These are phyloP conservation scores for Colletotrichum navitas DNA, from an alignment of 2,329 filamentous ascomycete genomes.

Conservation along the genomic window DNA sequence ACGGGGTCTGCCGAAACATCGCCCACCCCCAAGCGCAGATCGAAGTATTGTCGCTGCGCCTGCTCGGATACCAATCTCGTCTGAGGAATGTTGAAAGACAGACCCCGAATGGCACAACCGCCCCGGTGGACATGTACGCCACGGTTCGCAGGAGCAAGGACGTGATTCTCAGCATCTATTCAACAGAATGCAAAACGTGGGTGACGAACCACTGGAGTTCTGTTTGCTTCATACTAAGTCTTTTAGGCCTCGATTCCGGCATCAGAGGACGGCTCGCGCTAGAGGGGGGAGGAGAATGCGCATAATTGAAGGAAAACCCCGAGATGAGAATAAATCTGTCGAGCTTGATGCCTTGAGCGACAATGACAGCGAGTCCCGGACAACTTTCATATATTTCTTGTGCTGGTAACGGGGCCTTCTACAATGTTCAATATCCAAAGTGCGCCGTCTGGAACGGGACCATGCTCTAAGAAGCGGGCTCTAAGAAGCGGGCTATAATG, in stretches of 20 bases:
- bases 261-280: constrained; percentile 2
- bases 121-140: not conserved
- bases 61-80: not conserved
- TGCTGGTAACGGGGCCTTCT: constrained; percentile 10
- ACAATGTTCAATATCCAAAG: constrained; percentile 1
- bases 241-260: constrained; percentile 24
- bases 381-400: constrained; percentile 24
- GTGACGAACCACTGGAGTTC: constrained; percentile 35
- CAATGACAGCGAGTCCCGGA: not conserved
- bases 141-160: not conserved
- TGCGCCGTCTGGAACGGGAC: not conserved
- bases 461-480: constrained; percentile 22
- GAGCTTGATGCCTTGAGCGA: not conserved
- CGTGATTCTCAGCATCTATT: not conserved
- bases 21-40: not conserved
- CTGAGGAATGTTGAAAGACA: not conserved
- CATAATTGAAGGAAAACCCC: not conserved
- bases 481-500: no score
- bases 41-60: not conserved
- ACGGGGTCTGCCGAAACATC: not conserved
- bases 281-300: not conserved
- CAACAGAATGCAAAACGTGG: constrained; percentile 37
- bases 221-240: constrained; percentile 38
- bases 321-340: not conserved
- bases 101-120: not conserved